Evolutionary conservation across 2,329 filamentous ascomycete genomes (phyloP), one percentile per base, ranked within the genome.

Genomic region (Gnomoniopsis sp.): DNA sequence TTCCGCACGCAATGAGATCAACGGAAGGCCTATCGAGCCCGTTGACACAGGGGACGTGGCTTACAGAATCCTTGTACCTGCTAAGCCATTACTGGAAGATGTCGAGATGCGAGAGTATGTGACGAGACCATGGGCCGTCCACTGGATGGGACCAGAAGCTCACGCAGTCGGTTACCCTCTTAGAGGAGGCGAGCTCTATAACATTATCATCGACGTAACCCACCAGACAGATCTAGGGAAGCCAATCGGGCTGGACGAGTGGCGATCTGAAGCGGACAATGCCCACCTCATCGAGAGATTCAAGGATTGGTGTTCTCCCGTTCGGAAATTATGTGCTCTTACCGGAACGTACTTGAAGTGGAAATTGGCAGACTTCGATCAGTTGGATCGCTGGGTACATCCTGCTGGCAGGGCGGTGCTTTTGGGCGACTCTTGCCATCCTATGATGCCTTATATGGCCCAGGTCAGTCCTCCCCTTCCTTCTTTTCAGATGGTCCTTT

Each of bases 371-470:
- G 77, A 79, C 58, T 70, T 77, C 15, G 67, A 68, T 7, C 67
- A 72, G 26, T 68, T 80, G 41, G 63, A 69, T 1, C 65, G 68
- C 8, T 81, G 77, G 78, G 69, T 72, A 0, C 72, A 76, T 61
- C 67, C 70, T 0, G 65, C 64, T 1, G 75, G 75, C n/a, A 74
- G 71, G 34, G 74, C 71, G 14, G 70, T 70, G 21, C 66, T 80
- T 33, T 66, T 79, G 2, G 78, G 77, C 3, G 78, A 80, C 57
- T 67, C 72, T 14, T 75, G 72, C 57, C 77, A 80, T 64, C 76
- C 77, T 0, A 79, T 78, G 67, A 71, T 81, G 4, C 78, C 78
- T 0, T 80, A 81, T 59, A 69, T 80, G 23, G 78, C 78, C 0
- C 76, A 78, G 60, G 26, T 30, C 26, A 30, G 26, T 30, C 26